A percentile compares a stretch with the other conserved stretches of the same genome.
These are phyloP conservation scores for Diaporthe ilicicola DNA, from an alignment of 2,329 filamentous ascomycete genomes.

Conservation along the genomic window DNA sequence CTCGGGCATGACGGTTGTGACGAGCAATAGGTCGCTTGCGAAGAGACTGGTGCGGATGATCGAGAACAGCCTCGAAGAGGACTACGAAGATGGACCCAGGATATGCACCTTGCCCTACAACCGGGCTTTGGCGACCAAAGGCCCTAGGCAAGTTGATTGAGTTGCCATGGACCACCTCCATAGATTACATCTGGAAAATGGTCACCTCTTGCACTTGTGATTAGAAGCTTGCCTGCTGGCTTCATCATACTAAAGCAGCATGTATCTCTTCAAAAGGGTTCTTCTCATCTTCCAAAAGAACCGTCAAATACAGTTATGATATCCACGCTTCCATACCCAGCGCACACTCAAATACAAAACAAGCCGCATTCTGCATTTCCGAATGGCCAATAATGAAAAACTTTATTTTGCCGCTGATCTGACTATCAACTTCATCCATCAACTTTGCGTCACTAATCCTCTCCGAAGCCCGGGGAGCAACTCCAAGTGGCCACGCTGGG, in stretches of 20 bases:
- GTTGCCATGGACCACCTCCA: background rate
- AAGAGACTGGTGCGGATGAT: constrained; percentile 25
- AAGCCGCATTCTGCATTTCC: too few relatives aligned
- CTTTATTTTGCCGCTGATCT: too few relatives aligned
- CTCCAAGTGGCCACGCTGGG: too few relatives aligned
- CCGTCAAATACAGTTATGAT: too few relatives aligned
- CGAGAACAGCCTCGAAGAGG: constrained; percentile 24
- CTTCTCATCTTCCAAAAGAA: too few relatives aligned
- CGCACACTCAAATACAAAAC: too few relatives aligned
- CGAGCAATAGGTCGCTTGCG: constrained; percentile 27
- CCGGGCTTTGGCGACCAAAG: constrained; percentile 31
- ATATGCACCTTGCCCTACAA: constrained; percentile 29
- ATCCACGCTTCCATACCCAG: too few relatives aligned
- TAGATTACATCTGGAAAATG: background rate
- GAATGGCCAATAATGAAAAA: too few relatives aligned
- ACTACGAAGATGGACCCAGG: constrained; percentile 28
- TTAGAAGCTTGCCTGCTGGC: background rate
- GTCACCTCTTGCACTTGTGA: background rate
- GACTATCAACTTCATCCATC: too few relatives aligned
- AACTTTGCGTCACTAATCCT: too few relatives aligned
- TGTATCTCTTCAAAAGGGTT: too few relatives aligned
- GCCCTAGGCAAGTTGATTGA: constrained; percentile 21
- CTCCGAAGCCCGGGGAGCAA: too few relatives aligned
- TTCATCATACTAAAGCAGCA: background rate
- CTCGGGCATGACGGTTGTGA: constrained; percentile 19